These are phyloP conservation scores for Adenanthera pavonina DNA, from an alignment of 306 rosid genomes.

Conservation along the genomic window DNA sequence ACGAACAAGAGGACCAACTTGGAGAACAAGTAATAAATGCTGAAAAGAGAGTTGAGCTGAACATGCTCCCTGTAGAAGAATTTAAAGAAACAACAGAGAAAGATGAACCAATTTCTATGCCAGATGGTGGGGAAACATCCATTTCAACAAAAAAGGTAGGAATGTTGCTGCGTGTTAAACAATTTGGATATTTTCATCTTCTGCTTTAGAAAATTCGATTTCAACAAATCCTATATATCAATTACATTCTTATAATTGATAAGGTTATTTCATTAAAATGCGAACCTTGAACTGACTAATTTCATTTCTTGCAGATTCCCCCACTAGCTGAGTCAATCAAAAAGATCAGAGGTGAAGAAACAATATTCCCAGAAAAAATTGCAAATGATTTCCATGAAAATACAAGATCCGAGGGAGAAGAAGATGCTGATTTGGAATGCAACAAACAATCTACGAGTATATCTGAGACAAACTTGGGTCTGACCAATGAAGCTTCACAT, in stretches of 20 bases:
- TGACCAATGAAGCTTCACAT: conserved; percentile 18
- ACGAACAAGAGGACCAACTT: conserved; percentile 28
- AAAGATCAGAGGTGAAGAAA: conserved; percentile 39
- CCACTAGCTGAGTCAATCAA: conserved; percentile 25
- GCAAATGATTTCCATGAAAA: background rate
- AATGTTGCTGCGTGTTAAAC: conserved; percentile 10
- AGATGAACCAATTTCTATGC: conserved; percentile 29
- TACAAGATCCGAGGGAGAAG: background rate
- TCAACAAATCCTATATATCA: background rate
- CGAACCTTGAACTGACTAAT: conserved; percentile 1
- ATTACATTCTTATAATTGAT: background rate
- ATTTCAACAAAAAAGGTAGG: conserved; percentile 38
- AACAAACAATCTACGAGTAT: background rate
- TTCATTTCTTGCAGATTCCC: conserved; percentile 40
- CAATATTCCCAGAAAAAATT: background rate
- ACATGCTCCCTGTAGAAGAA: conserved; percentile 22
- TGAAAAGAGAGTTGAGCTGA: background rate
- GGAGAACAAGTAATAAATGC: conserved; percentile 8
- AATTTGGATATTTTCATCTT: conserved; percentile 9
- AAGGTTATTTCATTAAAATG: conserved; percentile 16
- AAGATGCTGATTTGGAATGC: background rate
- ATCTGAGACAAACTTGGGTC: conserved; percentile 26
- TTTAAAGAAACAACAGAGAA: conserved; percentile 10
- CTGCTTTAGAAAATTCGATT: background rate
- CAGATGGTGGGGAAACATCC: conserved; percentile 3